A percentile compares a stretch with the other conserved stretches of the same genome.
These are phyloP conservation scores for Euphorbia schlechtendalii DNA, from an alignment of 441 rosid species.

Conservation along the genomic window DNA sequence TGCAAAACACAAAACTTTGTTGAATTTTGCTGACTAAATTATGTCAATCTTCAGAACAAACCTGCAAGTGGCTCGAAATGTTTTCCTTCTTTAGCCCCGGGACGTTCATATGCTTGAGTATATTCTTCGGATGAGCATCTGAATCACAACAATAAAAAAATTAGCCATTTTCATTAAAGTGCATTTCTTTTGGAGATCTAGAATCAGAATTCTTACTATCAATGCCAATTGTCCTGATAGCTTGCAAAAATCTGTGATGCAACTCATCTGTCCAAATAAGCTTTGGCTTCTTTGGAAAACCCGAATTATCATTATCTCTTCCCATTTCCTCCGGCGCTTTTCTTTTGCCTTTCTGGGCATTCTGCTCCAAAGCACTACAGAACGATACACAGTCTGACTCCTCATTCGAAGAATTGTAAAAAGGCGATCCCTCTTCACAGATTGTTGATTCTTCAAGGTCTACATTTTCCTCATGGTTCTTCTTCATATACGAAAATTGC, in stretches of 20 bases:
- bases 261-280: slow-evolving; percentile 38
- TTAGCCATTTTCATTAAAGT: no score
- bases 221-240: slow-evolving; percentile 29
- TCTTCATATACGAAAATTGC: slow-evolving; percentile 31
- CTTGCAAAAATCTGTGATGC: slow-evolving; percentile 32
- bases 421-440: slow-evolving; percentile 3
- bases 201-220: slow-evolving; percentile 29
- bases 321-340: slow-evolving; percentile 12
- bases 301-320: neutral
- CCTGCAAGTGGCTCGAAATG: slow-evolving; percentile 53
- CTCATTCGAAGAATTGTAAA: slow-evolving; percentile 16
- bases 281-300: slow-evolving; percentile 27
- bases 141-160: slow-evolving; percentile 9
- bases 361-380: slow-evolving; percentile 3
- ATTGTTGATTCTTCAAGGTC: slow-evolving; percentile 1
- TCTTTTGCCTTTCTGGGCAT: slow-evolving; percentile 13
- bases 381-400: slow-evolving; percentile 9
- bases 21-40: no score
- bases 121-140: slow-evolving; percentile 40
- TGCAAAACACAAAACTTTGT: slow-evolving; percentile 15
- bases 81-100: slow-evolving; percentile 34
- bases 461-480: neutral
- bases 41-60: slow-evolving; percentile 14
- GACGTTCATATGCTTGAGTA: slow-evolving; percentile 41
- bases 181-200: neutral